phyloP scores from a whole-genome alignment of 1,284 basidiomycete genomes.

The Meripilus lineatus region DNA sequence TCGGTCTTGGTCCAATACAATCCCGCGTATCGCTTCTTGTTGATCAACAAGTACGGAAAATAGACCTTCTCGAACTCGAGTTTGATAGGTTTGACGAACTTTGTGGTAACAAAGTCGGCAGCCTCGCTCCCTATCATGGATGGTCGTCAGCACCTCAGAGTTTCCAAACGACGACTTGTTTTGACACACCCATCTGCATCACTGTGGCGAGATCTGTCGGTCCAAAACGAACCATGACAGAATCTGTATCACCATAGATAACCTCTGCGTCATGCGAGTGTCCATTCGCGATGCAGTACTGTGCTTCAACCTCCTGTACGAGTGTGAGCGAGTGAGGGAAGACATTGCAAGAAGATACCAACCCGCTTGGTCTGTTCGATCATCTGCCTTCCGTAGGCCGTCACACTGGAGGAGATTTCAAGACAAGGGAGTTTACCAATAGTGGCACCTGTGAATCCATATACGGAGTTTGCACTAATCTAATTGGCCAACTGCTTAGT shows the following conservation, averaged over 20 bases:
- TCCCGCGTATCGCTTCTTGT: conserved; percentile 95
- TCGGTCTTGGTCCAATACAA: conserved; percentile 93
- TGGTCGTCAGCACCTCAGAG: not conserved
- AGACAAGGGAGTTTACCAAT: conserved; percentile 93
- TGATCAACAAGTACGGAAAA: conserved; percentile 94
- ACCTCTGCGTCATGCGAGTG: conserved; percentile 84
- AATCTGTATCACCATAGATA: conserved; percentile 97
- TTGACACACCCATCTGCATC: conserved; percentile 78
- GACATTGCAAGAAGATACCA: conserved; percentile 12
- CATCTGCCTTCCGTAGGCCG: conserved; percentile 95
- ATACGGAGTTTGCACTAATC: conserved; percentile 97
- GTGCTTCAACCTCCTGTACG: conserved; percentile 77
- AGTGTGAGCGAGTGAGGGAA: not conserved
- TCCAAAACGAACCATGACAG: conserved; percentile 96
- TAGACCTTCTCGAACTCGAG: conserved; percentile 99
- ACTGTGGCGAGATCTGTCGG: conserved; percentile 79
- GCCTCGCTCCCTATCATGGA: conserved; percentile 79
- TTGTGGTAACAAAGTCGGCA: conserved; percentile 86
- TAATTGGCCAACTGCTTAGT: conserved; percentile 28
- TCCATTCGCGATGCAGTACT: conserved; percentile 84
- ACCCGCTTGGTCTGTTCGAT: conserved; percentile 92
- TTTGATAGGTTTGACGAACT: conserved; percentile 94
- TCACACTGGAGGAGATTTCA: conserved; percentile 89
- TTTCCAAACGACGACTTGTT: not conserved
- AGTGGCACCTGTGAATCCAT: conserved; percentile 95